Evolutionary conservation across 2,329 filamentous ascomycete genomes (phyloP), one percentile per base, ranked within the genome.

Genomic region (Hypoxylon sp.): DNA sequence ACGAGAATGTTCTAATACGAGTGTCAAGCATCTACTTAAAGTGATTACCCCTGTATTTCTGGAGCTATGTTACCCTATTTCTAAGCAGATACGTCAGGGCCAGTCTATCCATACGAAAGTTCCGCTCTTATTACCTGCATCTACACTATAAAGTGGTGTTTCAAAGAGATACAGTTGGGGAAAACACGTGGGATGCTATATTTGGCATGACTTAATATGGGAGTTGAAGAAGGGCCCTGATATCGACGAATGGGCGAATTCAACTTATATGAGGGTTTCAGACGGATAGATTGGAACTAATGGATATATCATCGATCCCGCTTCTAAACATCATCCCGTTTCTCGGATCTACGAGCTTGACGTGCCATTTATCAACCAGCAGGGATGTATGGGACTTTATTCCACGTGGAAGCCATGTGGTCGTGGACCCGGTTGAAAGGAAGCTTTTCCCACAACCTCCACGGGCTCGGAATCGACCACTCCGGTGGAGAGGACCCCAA

Each of bases 361-460:
- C 20, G 10, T 55, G 33, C 14, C 25, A 56, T 40, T 35, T 20
- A n/a, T 48, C 14, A 25, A 14, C 44, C 17, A 35, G 22, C 14
- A 59, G 44, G 37, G 67, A 37, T 48, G 53, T 44, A 57, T 20
- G 50, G 27, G 62, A 25, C 27, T 68, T 50, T 63, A 64, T 69
- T 64, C 69, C 69, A 71, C 69, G 62, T 69, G 66, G 69, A 59
- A 61, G 55, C 62, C 66, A 71, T 66, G 62, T 71, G 66, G 27
- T 44, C 42, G 42, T 51, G 53, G 51, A 64, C 59, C 66, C 56
- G 65, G 69, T 22, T 69, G 69, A 69, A 64, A 59, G 66, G 62
- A 69, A 58, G n/a, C 51, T 61, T 66, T 61, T 44, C 20, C 7
- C 50, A 17, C 40, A 30, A 49, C 17, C 57, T 17, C 64, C 54